These are phyloP conservation scores for Aspergillus incahuasiensis DNA, from an alignment of 495 filamentous ascomycete genomes.

Conservation along the genomic window DNA sequence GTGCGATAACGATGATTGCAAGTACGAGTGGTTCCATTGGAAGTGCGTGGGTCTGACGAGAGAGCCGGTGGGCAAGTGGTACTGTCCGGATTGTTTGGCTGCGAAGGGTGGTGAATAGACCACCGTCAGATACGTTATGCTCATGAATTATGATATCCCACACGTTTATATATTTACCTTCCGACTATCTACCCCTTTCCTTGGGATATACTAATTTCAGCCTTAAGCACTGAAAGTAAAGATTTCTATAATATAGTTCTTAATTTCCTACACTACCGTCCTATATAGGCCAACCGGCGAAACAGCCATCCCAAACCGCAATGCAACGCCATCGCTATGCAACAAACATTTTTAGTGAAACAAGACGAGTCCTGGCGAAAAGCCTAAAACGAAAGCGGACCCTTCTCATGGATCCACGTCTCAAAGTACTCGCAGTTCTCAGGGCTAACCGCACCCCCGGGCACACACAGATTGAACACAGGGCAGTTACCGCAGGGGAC, in stretches of 20 bases:
- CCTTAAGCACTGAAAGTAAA: too few relatives aligned
- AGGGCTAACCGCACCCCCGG: constrained; percentile 82
- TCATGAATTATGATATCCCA: not conserved
- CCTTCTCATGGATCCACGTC: constrained; percentile 58
- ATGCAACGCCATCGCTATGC: constrained; percentile 44
- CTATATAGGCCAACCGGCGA: constrained; percentile 6
- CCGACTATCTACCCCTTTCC: too few relatives aligned
- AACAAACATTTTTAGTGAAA: constrained; percentile 20
- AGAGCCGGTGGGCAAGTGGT: constrained; percentile 90
- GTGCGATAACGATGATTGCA: constrained; percentile 89
- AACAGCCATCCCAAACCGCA: constrained; percentile 15
- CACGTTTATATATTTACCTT: not conserved
- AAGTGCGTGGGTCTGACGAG: constrained; percentile 83
- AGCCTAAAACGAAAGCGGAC: constrained; percentile 3
- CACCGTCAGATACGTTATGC: constrained; percentile 3
- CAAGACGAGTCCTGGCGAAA: not conserved
- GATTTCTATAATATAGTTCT: too few relatives aligned
- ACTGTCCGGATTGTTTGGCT: constrained; percentile 75
- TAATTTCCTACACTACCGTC: not conserved
- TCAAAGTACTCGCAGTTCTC: constrained; percentile 88
- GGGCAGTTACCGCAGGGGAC: constrained; percentile 89
- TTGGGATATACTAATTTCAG: too few relatives aligned
- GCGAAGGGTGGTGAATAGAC: constrained; percentile 9
- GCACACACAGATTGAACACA: constrained; percentile 87
- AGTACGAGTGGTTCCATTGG: constrained; percentile 99